A percentile compares a stretch with the other conserved stretches of the same genome.
Conservation (phyloP, 176 grass and related monocot species). For the Aegilops longissima region DNA sequence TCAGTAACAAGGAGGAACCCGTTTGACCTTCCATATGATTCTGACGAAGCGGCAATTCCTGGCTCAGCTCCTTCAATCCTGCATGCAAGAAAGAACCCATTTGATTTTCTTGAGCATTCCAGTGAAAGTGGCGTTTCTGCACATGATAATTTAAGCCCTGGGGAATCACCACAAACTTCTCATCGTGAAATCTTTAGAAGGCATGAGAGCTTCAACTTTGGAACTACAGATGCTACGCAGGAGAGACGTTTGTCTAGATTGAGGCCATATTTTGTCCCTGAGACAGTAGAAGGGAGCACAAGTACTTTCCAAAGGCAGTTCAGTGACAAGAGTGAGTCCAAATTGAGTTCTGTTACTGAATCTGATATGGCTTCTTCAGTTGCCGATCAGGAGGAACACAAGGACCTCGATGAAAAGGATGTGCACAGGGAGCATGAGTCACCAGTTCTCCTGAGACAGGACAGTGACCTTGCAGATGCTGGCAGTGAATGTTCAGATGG, state of each 20-base stretch:
- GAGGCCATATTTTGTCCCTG: constrained; percentile 62
- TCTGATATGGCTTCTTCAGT: constrained; percentile 50
- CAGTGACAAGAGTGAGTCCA: constrained; percentile 59
- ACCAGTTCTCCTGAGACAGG: constrained; percentile 30
- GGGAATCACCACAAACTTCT: constrained; percentile 36
- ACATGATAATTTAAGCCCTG: constrained; percentile 38
- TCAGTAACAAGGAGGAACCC: constrained; percentile 74
- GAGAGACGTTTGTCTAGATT: constrained; percentile 53
- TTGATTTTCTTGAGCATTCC: constrained; percentile 70
- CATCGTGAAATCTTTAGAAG: constrained; percentile 65
- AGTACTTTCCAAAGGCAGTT: constrained; percentile 63
- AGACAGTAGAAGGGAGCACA: constrained; percentile 42
- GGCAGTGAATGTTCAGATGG: constrained; percentile 77
- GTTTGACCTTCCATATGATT: constrained; percentile 69
- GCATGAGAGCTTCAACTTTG: constrained; percentile 81
- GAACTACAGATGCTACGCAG: constrained; percentile 43
- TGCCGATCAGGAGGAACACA: constrained; percentile 49
- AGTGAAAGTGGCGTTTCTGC: constrained; percentile 28
- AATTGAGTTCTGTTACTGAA: constrained; percentile 56
- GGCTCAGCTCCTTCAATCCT: constrained; percentile 89
- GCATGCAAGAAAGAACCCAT: constrained; percentile 63
- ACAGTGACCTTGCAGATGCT: constrained; percentile 52
- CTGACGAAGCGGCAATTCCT: constrained; percentile 59
- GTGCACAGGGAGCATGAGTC: constrained; percentile 14
- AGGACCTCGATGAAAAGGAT: constrained; percentile 29